These are phyloP conservation scores for Ophiostoma novo-ulmi DNA, from an alignment of 2,329 filamentous ascomycete species.

Conservation along the genomic window DNA sequence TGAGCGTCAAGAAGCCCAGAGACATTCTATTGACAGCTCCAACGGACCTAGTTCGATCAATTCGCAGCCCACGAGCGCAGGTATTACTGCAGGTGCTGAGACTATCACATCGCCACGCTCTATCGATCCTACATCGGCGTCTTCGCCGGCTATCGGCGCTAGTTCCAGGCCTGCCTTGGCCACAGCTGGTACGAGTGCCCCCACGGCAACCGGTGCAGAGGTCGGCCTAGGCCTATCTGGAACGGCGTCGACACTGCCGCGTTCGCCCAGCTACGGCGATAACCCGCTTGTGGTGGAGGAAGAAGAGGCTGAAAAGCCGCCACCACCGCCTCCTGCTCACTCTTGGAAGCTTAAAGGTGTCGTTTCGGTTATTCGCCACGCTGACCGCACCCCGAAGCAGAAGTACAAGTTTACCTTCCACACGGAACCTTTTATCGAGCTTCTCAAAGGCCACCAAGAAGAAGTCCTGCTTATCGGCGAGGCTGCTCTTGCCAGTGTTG, in stretches of 20 bases:
- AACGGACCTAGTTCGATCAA: not conserved
- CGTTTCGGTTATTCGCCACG: slow-evolving; percentile 92
- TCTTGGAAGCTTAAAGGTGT: slow-evolving; percentile 98
- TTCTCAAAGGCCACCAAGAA: slow-evolving; percentile 91
- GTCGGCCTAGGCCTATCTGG: slow-evolving; percentile 12
- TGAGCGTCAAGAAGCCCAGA: slow-evolving; percentile 12
- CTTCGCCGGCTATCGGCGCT: not conserved
- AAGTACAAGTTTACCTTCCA: slow-evolving; percentile 99
- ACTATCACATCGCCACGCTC: not conserved
- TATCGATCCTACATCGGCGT: not conserved
- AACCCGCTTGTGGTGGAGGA: slow-evolving; percentile 30
- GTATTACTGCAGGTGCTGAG: not conserved
- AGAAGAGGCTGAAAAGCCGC: slow-evolving; percentile 45
- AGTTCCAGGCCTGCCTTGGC: not conserved
- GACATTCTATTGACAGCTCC: slow-evolving; percentile 8
- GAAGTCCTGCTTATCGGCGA: slow-evolving; percentile 93
- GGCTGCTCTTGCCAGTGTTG: slow-evolving; percentile 79
- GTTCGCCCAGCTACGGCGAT: slow-evolving; percentile 35
- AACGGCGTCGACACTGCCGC: slow-evolving; percentile 31
- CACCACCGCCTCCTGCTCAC: slow-evolving; percentile 73
- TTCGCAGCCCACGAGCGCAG: not conserved
- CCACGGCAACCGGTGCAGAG: not conserved
- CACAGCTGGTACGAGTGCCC: not conserved
- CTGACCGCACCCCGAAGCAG: slow-evolving; percentile 95
- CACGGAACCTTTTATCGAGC: slow-evolving; percentile 88